These are phyloP conservation scores for Phytophthora sansomeana DNA, from an alignment of 352 stramenopile species.

Conservation along the genomic window DNA sequence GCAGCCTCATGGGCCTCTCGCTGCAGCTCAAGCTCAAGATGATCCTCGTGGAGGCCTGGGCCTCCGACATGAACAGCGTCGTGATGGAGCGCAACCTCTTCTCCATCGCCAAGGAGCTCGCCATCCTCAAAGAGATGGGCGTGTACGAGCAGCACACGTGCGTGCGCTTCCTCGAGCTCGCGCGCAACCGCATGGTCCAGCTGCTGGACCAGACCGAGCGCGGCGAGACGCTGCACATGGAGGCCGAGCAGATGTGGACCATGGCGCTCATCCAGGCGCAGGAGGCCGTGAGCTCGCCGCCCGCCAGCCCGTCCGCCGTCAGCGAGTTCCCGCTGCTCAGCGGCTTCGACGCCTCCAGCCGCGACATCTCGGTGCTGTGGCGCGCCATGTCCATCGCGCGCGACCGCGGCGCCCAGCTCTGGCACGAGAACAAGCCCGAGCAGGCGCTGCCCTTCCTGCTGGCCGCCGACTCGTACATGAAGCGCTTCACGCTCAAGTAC, in stretches of 20 bases:
- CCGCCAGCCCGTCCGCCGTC: slow-evolving; percentile 46
- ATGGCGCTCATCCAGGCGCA: slow-evolving; percentile 78
- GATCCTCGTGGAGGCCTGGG: slow-evolving; percentile 83
- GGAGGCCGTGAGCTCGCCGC: slow-evolving; percentile 46
- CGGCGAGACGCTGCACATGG: slow-evolving; percentile 70
- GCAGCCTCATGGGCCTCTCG: slow-evolving; percentile 79
- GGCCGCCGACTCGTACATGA: slow-evolving; percentile 89
- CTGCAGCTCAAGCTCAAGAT: slow-evolving; percentile 89
- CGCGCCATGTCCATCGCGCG: slow-evolving; percentile 84
- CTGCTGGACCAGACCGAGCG: slow-evolving; percentile 71
- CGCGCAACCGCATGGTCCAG: slow-evolving; percentile 67
- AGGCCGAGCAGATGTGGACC: slow-evolving; percentile 76
- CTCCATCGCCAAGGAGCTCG: slow-evolving; percentile 82
- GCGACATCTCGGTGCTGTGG: slow-evolving; percentile 82
- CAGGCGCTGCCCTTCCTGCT: slow-evolving; percentile 83
- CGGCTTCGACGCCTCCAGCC: slow-evolving; percentile 70
- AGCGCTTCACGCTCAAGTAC: slow-evolving; percentile 90
- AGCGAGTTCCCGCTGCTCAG: slow-evolving; percentile 71
- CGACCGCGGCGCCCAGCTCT: slow-evolving; percentile 81
- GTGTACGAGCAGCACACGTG: slow-evolving; percentile 82
- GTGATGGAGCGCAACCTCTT: slow-evolving; percentile 90
- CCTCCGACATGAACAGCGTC: slow-evolving; percentile 88
- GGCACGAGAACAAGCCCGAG: slow-evolving; percentile 89
- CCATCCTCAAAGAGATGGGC: slow-evolving; percentile 77
- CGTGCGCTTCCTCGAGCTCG: slow-evolving; percentile 78